Percentiles rank a stretch among this genome's conserved stretches.
Evolutionary conservation across 768 basidiomycete genomes (phyloP).

Genomic region (Leccinum imitatum): DNA sequence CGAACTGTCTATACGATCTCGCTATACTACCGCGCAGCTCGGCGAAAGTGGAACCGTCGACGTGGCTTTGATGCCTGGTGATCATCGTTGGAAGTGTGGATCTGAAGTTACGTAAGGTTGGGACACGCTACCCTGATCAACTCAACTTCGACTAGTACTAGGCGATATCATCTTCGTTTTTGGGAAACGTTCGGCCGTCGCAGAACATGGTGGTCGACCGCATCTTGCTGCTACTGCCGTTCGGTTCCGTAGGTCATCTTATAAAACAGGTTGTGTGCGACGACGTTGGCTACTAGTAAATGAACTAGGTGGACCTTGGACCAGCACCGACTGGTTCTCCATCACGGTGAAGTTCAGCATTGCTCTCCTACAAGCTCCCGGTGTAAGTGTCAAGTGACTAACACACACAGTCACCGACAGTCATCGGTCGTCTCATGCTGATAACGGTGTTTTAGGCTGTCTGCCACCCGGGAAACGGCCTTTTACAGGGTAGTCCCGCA

Average conservation of each 20-base stretch:
- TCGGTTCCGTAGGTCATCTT: neutral
- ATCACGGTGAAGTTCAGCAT: slow-evolving; percentile 35
- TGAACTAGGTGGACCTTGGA: slow-evolving; percentile 31
- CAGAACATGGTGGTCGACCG: slow-evolving; percentile 15
- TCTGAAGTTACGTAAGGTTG: too few relatives aligned
- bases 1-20: slow-evolving; percentile 16
- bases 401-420: neutral
- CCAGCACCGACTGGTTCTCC: slow-evolving; percentile 47
- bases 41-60: slow-evolving; percentile 2
- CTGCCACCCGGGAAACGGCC: slow-evolving; percentile 31
- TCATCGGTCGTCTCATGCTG: neutral
- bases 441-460: slow-evolving; percentile 21
- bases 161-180: too few relatives aligned
- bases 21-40: slow-evolving; percentile 19
- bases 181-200: slow-evolving; percentile 15
- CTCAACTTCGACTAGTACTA: too few relatives aligned
- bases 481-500: slow-evolving; percentile 17
- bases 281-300: slow-evolving; percentile 42
- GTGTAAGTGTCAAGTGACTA: slow-evolving; percentile 27
- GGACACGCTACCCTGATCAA: too few relatives aligned
- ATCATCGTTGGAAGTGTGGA: too few relatives aligned
- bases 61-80: slow-evolving; percentile 5
- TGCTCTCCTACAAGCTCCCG: too few relatives aligned
- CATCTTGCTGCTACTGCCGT: slow-evolving; percentile 19
- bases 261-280: slow-evolving; percentile 36